Base-by-base conservation (phyloP, 352 stramenopile genomes). In the Thalassiosira mediterranea region DNA sequence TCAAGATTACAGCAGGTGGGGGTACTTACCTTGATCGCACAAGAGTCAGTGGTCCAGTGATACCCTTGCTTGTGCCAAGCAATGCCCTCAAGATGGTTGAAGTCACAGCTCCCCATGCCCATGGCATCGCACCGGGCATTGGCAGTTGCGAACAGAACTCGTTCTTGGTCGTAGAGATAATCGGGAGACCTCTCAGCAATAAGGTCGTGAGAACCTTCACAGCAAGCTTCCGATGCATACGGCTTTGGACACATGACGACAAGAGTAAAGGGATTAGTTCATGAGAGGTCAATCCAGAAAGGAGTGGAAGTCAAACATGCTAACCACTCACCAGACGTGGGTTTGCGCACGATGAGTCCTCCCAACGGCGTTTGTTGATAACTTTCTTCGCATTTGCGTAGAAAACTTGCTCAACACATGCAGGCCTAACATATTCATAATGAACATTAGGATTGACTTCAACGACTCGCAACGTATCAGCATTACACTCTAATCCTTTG, bases 361-460 rank as follows among this genome's bases (percentile, higher is more conserved):
- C 26, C 53, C n/a, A 70, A 23, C 73, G 63, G n/a, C 77, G 31
- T 17, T 67, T 73, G 47, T 66, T 67, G 25, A 76, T 78, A 5
- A 89, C 53, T 42, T 79, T 76, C 56, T 80, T 84, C 0, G 74
- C 79, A 77, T 88, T 81, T 3, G 47, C 38, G 51, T 82, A 90
- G 63, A 92, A 91, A 19, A 56, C 71, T 64, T 89, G 75, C 13
- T 92, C 69, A 10, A 91, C 86, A 85, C 88, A 93, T 23, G 85
- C 38, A 25, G 72, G 67, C 10, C 71, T 66, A 8, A 91, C 56
- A 72, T 89, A 94, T 72, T 92, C 87, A 65, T 90, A 94, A 61
- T 85, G 79, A 51, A 89, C 64, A 26, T 61, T 72, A n/a, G 66
- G 25, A 2, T n/a, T 64, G 0, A 91, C 81, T 75, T 86, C 28